These are phyloP conservation scores for Trichoderma guizhouense DNA, from an alignment of 2,329 filamentous ascomycete genomes.

Conservation along the genomic window DNA sequence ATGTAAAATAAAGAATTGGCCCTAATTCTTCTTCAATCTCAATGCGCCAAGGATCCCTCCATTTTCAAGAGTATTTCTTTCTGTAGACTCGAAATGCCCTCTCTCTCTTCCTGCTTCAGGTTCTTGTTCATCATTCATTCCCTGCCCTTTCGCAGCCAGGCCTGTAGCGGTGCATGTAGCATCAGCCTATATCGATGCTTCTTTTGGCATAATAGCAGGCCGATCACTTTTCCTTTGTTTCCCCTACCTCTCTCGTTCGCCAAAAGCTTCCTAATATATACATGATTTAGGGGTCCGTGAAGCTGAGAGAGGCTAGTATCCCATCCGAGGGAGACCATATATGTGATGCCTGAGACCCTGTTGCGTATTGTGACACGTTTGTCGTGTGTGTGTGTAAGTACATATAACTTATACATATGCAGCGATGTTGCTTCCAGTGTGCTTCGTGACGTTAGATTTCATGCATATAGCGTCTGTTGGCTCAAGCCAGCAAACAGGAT, in stretches of 20 bases:
- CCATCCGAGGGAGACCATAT: not conserved
- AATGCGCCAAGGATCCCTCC: too few species aligned
- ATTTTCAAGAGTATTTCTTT: not conserved
- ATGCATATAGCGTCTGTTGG: not conserved
- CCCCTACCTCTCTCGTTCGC: not conserved
- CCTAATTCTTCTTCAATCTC: not conserved
- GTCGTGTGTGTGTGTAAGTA: not conserved
- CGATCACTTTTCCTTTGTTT: not conserved
- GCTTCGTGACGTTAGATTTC: not conserved
- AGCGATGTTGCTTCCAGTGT: not conserved
- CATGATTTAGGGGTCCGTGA: not conserved
- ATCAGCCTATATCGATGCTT: not conserved
- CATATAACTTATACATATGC: not conserved
- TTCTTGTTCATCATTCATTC: not conserved
- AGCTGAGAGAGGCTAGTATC: not conserved
- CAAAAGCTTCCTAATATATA: not conserved
- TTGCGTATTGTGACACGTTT: not conserved
- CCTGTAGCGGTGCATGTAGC: not conserved
- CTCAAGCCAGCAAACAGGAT: not conserved
- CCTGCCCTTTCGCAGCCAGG: too few species aligned
- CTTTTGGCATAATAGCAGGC: not conserved
- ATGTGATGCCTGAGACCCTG: not conserved
- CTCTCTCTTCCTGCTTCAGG: not conserved
- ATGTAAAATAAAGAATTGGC: not conserved
- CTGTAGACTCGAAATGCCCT: not conserved